Evolutionary conservation across 1,139 yeast species (phyloP).

Genomic region (Geotrichum macrosporum): DNA sequence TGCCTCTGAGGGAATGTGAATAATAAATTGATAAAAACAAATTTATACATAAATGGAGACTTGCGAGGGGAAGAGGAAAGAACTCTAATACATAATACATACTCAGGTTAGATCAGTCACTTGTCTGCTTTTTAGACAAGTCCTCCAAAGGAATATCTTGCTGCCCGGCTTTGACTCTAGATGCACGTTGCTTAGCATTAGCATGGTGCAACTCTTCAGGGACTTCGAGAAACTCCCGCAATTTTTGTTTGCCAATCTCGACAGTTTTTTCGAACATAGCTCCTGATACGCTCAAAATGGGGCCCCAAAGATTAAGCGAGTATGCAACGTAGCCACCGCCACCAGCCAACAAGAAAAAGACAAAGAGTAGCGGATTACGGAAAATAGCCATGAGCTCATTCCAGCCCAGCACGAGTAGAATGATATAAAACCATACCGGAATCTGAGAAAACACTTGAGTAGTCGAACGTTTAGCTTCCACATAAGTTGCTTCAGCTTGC

Average conservation of each 20-base stretch:
- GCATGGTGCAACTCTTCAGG: slow-evolving; percentile 16
- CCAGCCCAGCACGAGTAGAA: slow-evolving; percentile 83
- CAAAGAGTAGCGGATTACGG: slow-evolving; percentile 70
- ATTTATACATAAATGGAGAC: no score
- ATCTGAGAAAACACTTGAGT: slow-evolving; percentile 54
- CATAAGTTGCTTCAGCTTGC: slow-evolving; percentile 72
- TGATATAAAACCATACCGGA: slow-evolving; percentile 73
- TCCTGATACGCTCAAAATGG: slow-evolving; percentile 58
- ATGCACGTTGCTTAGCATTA: neutral
- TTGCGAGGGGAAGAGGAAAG: no score
- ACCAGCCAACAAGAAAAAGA: slow-evolving; percentile 52
- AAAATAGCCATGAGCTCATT: slow-evolving; percentile 87
- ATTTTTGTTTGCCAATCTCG: slow-evolving; percentile 53
- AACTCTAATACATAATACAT: no score
- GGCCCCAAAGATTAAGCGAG: slow-evolving; percentile 68
- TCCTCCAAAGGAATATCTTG: slow-evolving; percentile 20
- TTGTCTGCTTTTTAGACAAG: slow-evolving; percentile 2
- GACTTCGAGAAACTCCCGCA: slow-evolving; percentile 38
- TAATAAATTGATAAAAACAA: no score
- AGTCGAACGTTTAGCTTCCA: slow-evolving; percentile 60
- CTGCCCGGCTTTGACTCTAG: neutral
- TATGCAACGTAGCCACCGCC: slow-evolving; percentile 68
- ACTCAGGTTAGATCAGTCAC: neutral
- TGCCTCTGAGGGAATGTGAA: no score
- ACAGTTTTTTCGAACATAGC: slow-evolving; percentile 57